phyloP scores from a whole-genome alignment of 2,329 filamentous ascomycete genomes.

The Fusarium chuoi region DNA sequence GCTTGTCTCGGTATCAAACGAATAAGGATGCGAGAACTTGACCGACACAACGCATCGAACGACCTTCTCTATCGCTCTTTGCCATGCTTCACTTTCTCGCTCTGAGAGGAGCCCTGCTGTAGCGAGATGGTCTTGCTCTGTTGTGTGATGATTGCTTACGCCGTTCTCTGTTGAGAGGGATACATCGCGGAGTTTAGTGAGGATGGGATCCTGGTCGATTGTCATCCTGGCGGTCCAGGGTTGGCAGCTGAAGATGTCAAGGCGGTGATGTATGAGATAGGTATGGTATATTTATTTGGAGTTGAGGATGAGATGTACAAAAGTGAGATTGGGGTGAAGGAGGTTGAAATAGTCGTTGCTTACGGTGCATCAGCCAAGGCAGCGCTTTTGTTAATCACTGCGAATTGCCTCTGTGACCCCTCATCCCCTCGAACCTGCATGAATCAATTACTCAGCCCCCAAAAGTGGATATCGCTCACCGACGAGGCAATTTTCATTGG shows the following conservation, averaged over 20 bases:
- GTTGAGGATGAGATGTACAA: rapidly evolving
- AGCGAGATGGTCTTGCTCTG: neutral
- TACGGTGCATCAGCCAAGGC: neutral
- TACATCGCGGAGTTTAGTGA: neutral
- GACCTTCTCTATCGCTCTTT: conserved; percentile 91
- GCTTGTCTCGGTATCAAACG: conserved; percentile 94
- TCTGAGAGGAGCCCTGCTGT: conserved; percentile 17
- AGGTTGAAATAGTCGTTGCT: conserved; percentile 9
- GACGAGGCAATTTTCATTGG: neutral
- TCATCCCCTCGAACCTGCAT: neutral
- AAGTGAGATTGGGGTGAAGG: neutral
- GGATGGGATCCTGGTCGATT: conserved; percentile 16
- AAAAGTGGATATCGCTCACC: conserved; percentile 1
- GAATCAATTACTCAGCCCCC: conserved; percentile 17
- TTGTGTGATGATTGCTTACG: neutral
- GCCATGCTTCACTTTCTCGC: conserved; percentile 67
- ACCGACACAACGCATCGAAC: conserved; percentile 98
- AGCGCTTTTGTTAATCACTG: neutral
- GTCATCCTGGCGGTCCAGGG: conserved; percentile 8
- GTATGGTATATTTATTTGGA: too few relatives aligned
- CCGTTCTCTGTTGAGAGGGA: neutral
- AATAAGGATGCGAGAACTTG: conserved; percentile 96
- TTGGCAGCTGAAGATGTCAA: neutral
- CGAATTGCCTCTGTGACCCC: neutral
- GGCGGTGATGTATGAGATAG: neutral